Percentiles rank a stretch among this genome's conserved stretches.
These are phyloP conservation scores for Umbellularia californica DNA, from an alignment of 164 flowering plant species.

Conservation along the genomic window DNA sequence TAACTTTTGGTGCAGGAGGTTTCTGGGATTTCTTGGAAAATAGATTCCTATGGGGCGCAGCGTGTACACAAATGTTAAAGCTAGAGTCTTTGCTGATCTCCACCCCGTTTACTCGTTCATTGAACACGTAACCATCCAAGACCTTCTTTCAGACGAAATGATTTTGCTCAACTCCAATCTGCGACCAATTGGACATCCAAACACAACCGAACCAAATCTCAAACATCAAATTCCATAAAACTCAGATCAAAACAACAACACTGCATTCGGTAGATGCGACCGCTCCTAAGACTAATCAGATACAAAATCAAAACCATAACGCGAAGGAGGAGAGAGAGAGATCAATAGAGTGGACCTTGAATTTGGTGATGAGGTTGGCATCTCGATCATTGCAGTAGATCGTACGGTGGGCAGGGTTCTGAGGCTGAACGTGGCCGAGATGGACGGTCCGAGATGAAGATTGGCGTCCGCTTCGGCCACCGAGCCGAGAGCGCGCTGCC, in stretches of 20 bases:
- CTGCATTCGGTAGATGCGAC: neutral
- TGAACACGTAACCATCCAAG: too few species aligned
- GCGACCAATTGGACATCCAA: neutral
- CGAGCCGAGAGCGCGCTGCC: conserved; percentile 24
- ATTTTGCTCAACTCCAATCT: too few species aligned
- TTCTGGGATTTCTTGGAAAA: too few species aligned
- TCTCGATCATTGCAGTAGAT: conserved; percentile 30
- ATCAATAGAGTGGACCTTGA: conserved; percentile 15
- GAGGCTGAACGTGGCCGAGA: conserved; percentile 28
- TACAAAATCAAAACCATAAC: too few species aligned
- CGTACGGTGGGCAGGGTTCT: conserved; percentile 24
- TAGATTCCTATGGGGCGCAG: too few species aligned
- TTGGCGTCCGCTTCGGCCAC: neutral
- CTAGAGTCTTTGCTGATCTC: too few species aligned
- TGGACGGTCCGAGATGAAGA: conserved; percentile 10
- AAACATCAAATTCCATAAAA: neutral
- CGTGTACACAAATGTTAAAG: too few species aligned
- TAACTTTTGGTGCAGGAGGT: too few species aligned
- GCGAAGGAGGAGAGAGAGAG: neutral
- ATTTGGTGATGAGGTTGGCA: conserved; percentile 22
- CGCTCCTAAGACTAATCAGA: too few species aligned
- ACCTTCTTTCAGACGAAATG: too few species aligned
- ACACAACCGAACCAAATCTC: neutral
- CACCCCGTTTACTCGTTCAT: too few species aligned
- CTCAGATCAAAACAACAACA: neutral